A percentile compares a stretch with the other conserved stretches of the same genome.
These are phyloP conservation scores for Aegilops bicornis DNA, from an alignment of 176 grass and related monocot genomes.

Conservation along the genomic window DNA sequence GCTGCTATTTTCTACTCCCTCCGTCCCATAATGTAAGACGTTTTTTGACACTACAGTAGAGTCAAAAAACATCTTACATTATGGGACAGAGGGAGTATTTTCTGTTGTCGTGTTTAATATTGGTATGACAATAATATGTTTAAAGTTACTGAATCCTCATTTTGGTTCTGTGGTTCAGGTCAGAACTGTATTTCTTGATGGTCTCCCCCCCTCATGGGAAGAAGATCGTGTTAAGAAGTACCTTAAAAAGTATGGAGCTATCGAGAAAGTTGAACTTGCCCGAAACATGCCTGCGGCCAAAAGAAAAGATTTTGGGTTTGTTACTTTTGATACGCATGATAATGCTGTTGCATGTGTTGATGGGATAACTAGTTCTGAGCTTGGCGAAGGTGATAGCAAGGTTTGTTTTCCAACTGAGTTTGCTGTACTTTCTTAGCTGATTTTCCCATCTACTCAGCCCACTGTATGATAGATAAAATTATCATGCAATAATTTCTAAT, in stretches of 20 bases:
- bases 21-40: too few relatives aligned
- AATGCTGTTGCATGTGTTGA: conserved; percentile 89
- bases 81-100: too few relatives aligned
- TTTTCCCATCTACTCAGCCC: conserved; percentile 6
- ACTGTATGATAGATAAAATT: background rate
- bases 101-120: background rate
- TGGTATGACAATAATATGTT: background rate
- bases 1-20: background rate
- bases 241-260: conserved; percentile 85
- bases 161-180: conserved; percentile 58
- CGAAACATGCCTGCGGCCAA: conserved; percentile 94
- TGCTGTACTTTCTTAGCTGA: background rate
- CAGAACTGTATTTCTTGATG: conserved; percentile 94
- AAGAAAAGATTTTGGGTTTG: conserved; percentile 98
- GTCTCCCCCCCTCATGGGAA: conserved; percentile 77
- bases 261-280: conserved; percentile 92
- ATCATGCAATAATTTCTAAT: conserved; percentile 11
- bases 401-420: conserved; percentile 35
- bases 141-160: conserved; percentile 21
- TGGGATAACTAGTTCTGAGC: conserved; percentile 57
- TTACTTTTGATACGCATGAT: conserved; percentile 88
- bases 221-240: conserved; percentile 82
- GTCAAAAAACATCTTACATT: too few relatives aligned
- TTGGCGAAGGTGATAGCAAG: conserved; percentile 80
- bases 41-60: too few relatives aligned